phyloP scores from a whole-genome alignment of 345 rosid genomes.

The Citrus australasica region DNA sequence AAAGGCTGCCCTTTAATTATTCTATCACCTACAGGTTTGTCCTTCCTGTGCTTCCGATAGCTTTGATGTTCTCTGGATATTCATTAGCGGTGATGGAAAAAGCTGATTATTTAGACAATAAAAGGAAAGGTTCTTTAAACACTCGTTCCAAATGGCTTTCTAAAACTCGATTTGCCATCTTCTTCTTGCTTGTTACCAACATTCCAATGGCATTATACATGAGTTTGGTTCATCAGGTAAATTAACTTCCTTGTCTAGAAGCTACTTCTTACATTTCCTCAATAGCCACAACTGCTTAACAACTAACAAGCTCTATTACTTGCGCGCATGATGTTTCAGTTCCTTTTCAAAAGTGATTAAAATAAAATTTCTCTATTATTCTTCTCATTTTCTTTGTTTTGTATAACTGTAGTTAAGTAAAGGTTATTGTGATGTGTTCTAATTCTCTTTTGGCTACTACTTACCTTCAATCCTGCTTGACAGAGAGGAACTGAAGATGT shows the following conservation, averaged over 20 bases:
- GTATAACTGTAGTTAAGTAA: slow-evolving; percentile 3
- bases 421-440: background rate
- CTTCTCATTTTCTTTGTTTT: background rate
- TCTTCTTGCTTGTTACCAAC: slow-evolving; percentile 77
- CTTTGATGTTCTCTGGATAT: slow-evolving; percentile 84
- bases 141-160: slow-evolving; percentile 34
- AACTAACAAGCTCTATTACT: background rate
- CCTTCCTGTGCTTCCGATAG: slow-evolving; percentile 86
- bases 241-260: background rate
- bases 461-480: slow-evolving; percentile 16
- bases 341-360: background rate
- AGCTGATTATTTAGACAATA: slow-evolving; percentile 24
- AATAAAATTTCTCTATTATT: background rate
- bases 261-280: background rate
- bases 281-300: slow-evolving; percentile 7
- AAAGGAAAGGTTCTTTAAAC: slow-evolving; percentile 34
- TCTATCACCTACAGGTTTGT: slow-evolving; percentile 67
- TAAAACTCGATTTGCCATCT: slow-evolving; percentile 43
- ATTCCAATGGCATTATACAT: slow-evolving; percentile 85
- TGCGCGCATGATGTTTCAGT: background rate
- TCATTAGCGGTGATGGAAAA: slow-evolving; percentile 53
- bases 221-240: slow-evolving; percentile 91
- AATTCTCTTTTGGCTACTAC: slow-evolving; percentile 13
- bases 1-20: slow-evolving; percentile 30
- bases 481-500: slow-evolving; percentile 98